A percentile compares a stretch with the other conserved stretches of the same genome.
These are phyloP conservation scores for Herpetomonas samuelpessoai DNA, from an alignment of 208 protist species.

Conservation along the genomic window DNA sequence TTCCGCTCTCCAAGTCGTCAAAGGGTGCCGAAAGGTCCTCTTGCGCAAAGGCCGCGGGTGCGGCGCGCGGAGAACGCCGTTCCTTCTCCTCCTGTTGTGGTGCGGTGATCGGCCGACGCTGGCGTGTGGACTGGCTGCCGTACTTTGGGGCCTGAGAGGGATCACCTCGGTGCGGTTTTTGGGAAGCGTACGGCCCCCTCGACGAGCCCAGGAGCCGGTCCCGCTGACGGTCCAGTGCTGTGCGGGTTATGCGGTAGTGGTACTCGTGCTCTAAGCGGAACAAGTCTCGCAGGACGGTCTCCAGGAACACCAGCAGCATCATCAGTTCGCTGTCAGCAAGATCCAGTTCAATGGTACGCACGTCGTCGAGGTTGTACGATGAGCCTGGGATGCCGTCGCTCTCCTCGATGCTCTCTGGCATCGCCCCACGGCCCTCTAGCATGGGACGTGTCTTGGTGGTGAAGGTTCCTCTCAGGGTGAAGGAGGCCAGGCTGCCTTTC, in stretches of 20 bases:
- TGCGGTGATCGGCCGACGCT: neutral
- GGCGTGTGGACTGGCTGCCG: neutral
- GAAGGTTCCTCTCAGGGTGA: slow-evolving; percentile 34
- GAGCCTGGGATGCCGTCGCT: slow-evolving; percentile 16
- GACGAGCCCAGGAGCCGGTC: slow-evolving; percentile 4
- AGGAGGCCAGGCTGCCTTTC: slow-evolving; percentile 11
- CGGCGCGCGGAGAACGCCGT: too few species aligned
- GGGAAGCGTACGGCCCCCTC: too few species aligned
- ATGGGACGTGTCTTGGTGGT: slow-evolving; percentile 25
- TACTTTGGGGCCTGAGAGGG: too few species aligned
- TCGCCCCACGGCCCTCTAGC: neutral
- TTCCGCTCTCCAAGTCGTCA: too few species aligned
- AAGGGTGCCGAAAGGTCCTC: neutral
- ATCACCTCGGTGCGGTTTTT: too few species aligned
- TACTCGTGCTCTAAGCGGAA: slow-evolving; percentile 73
- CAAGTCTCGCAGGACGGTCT: slow-evolving; percentile 66
- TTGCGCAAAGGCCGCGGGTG: too few species aligned
- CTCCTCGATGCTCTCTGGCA: slow-evolving; percentile 3
- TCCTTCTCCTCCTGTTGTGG: too few species aligned
- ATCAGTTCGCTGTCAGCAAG: slow-evolving; percentile 58
- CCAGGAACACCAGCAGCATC: slow-evolving; percentile 70
- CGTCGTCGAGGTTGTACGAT: slow-evolving; percentile 53
- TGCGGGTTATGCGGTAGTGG: slow-evolving; percentile 16
- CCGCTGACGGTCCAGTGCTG: slow-evolving; percentile 22
- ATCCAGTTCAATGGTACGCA: slow-evolving; percentile 34